Evolutionary conservation across 495 filamentous ascomycete species (phyloP).

Genomic region (Parathielavia appendiculata): DNA sequence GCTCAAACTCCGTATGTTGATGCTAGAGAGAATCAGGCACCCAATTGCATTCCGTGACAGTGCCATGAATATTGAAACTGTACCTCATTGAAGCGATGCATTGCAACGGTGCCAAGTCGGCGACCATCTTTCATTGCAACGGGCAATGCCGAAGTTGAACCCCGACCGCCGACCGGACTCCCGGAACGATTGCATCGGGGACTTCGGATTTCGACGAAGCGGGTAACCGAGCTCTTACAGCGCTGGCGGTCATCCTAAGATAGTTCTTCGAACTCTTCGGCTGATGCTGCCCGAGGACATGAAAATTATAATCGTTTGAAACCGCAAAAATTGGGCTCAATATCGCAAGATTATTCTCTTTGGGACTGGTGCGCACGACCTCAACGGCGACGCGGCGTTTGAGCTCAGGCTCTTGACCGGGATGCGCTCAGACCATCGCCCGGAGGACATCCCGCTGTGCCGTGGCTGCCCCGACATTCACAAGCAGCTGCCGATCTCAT

Average conservation of each 20-base stretch:
- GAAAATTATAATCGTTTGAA: too few species aligned
- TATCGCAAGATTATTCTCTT: too few species aligned
- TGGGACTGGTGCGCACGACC: too few species aligned
- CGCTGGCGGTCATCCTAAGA: background rate
- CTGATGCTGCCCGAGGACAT: too few species aligned
- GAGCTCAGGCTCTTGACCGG: background rate
- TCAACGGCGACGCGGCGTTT: background rate
- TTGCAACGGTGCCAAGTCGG: background rate
- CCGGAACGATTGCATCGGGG: too few species aligned
- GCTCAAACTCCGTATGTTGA: background rate
- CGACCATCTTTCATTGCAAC: background rate
- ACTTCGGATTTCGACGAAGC: background rate
- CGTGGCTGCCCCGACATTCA: conserved; percentile 1
- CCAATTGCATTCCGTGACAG: too few species aligned
- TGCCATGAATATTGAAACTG: background rate
- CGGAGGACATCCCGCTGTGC: conserved; percentile 20
- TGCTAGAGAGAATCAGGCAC: background rate
- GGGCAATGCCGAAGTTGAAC: background rate
- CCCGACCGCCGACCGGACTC: too few species aligned
- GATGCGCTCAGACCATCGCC: conserved; percentile 2
- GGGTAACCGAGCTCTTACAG: too few species aligned
- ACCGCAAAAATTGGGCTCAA: too few species aligned
- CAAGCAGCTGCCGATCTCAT: background rate
- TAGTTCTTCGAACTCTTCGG: too few species aligned
- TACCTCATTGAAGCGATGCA: background rate